These are phyloP conservation scores for Calonectria crousiana DNA, from an alignment of 2,329 filamentous ascomycete species.

Conservation along the genomic window DNA sequence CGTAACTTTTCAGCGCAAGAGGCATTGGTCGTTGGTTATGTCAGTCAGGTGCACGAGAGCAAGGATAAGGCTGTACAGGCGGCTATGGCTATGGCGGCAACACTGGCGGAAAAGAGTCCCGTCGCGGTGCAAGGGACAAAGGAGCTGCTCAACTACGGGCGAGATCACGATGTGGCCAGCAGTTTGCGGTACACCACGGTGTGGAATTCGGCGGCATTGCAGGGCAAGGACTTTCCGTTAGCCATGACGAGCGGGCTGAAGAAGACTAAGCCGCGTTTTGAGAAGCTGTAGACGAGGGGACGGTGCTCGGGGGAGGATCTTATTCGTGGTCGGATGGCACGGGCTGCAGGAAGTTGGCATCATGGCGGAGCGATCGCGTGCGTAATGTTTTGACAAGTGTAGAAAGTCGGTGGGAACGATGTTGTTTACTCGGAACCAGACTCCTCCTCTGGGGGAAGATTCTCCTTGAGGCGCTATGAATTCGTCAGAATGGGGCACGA, in stretches of 20 bases:
- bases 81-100: constrained; percentile 71
- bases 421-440: constrained; percentile 61
- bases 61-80: constrained; percentile 74
- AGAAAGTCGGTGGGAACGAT: neutral
- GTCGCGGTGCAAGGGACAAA: constrained; percentile 91
- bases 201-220: constrained; percentile 88
- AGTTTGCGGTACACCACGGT: constrained; percentile 85
- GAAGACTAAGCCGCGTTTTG: constrained; percentile 85
- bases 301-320: neutral
- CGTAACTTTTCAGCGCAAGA: constrained; percentile 77
- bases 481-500: constrained; percentile 25
- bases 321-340: neutral
- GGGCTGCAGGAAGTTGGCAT: neutral
- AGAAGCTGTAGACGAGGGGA: constrained; percentile 74
- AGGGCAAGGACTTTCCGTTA: constrained; percentile 80
- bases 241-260: constrained; percentile 82
- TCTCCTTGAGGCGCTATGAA: constrained; percentile 63
- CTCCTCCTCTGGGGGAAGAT: constrained; percentile 63
- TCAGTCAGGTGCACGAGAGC: constrained; percentile 72
- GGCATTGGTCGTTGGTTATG: constrained; percentile 77
- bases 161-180: constrained; percentile 82
- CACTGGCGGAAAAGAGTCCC: constrained; percentile 85
- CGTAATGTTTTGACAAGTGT: neutral
- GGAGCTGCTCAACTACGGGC: constrained; percentile 84
- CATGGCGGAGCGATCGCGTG: neutral